Evolutionary conservation across 371 early-diverging fungal species (phyloP).

Genomic region (Rhizomucor miehei): DNA sequence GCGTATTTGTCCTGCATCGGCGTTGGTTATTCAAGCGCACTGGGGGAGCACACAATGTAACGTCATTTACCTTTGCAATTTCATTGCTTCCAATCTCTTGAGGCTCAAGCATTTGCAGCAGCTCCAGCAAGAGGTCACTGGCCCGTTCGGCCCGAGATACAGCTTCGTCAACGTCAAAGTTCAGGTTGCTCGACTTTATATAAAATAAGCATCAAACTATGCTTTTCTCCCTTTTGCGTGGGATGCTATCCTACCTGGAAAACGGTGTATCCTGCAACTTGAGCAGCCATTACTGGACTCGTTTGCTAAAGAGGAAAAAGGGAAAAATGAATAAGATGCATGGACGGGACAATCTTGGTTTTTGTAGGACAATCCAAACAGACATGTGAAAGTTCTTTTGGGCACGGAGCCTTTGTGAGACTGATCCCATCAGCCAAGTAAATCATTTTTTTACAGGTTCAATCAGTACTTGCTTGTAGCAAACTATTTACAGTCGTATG

Average conservation of each 20-base stretch:
- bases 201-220: not conserved
- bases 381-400: too few species aligned
- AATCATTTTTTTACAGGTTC: too few species aligned
- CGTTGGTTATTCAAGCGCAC: not conserved
- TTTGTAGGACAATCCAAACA: not conserved
- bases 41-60: not conserved
- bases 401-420: too few species aligned
- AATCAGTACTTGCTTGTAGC: too few species aligned
- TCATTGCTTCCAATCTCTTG: conserved; percentile 33
- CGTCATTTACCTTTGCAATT: conserved; percentile 29
- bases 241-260: conserved; percentile 7
- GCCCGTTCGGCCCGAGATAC: conserved; percentile 21
- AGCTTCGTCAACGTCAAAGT: conserved; percentile 31
- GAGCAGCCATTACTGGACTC: conserved; percentile 9
- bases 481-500: too few species aligned
- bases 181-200: conserved; percentile 23
- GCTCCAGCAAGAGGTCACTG: conserved; percentile 27
- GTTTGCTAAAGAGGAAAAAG: conserved; percentile 1
- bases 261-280: conserved; percentile 17
- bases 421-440: too few species aligned
- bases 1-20: conserved; percentile 32
- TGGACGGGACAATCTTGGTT: not conserved
- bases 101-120: conserved; percentile 34
- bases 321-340: not conserved
- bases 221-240: too few species aligned